Base-by-base conservation (phyloP, 225 moss, liverwort and hornwort species). In the Marchantia paleacea region DNA sequence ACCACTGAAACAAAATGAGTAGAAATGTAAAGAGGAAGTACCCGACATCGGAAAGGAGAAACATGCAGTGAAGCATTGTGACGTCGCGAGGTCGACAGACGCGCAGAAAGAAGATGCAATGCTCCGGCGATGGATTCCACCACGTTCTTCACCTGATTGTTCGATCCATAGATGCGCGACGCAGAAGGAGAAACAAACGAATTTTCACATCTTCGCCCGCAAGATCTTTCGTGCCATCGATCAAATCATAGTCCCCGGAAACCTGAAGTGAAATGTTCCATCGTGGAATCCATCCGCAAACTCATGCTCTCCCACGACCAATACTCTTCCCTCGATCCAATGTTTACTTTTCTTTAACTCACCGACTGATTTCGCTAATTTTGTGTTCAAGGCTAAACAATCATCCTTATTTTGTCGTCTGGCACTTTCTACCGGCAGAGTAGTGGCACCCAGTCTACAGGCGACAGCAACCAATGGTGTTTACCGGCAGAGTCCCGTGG, bases 11-110 rank as follows among this genome's bases (percentile, higher is more conserved):
- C 7, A 39, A 5, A 39, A 24, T 14, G 51, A 50, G 72, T 39
- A 22, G 16, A 73, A 73, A 22, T 12, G 69, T 16, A 29, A 66
- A 9, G 29, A 68, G 18, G n/a, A 53, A 54, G 31, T 80, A 97
- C 97, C 97, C 97, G 50, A 86, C 84, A 76, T 93, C 95, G 3
- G 97, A 95, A 68, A 97, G 91, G 51, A 97, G 85, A 76, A 97
- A 97, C 48, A 95, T 81, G 86, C 93, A 97, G 62, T 95, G 93
- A 81, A 97, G 84, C 97, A 97, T 97, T 77, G 47, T 85, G 81
- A 60, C 48, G 81, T 72, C 54, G 19, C 69, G 72, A 47, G 51
- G 52, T 52, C 73, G 52, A 48, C 49, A 14, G 49, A 49, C 8
- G 2, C 26, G 26, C 25, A 39, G 15, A 10, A 68, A 30, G 31